phyloP scores from a whole-genome alignment of 306 rosid species.

The Lathyrus tuberosus region DNA sequence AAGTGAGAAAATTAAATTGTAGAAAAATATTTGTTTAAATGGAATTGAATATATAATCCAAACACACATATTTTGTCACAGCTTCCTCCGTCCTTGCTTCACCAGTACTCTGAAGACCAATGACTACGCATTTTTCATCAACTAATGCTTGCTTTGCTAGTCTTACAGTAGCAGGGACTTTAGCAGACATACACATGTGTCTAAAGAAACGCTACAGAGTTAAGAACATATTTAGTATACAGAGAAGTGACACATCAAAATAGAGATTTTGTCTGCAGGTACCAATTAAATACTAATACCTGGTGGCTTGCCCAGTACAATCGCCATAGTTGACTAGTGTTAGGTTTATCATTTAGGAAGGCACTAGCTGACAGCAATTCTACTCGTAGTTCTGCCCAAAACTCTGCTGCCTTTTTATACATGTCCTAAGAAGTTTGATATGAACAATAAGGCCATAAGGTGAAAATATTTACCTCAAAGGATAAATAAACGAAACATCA shows the following conservation, averaged over 20 bases:
- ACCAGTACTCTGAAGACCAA: constrained; percentile 99
- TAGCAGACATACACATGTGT: constrained; percentile 98
- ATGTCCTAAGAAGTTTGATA: constrained; percentile 61
- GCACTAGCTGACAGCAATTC: constrained; percentile 81
- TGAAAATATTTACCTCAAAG: constrained; percentile 24
- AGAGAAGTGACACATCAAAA: constrained; percentile 17
- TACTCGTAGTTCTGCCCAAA: constrained; percentile 90
- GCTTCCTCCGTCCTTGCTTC: constrained; percentile 99
- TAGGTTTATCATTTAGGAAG: constrained; percentile 72
- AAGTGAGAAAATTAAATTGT: constrained; percentile 23
- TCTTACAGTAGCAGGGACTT: constrained; percentile 94
- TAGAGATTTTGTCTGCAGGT: constrained; percentile 4
- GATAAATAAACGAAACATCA: constrained; percentile 3
- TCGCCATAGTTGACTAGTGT: constrained; percentile 89
- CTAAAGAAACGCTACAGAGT: constrained; percentile 91
- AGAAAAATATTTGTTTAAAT: constrained; percentile 21
- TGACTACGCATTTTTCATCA: constrained; percentile 84
- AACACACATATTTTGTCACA: constrained; percentile 89
- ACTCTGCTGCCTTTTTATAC: constrained; percentile 87
- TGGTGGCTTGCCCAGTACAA: constrained; percentile 99
- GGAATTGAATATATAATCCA: constrained; percentile 40
- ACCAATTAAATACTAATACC: constrained; percentile 49
- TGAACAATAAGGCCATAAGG: constrained; percentile 9
- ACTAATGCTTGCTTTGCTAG: constrained; percentile 82
- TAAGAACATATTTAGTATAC: neutral